phyloP scores from a whole-genome alignment of 306 rosid genomes.

The Mimosa bimucronata region DNA sequence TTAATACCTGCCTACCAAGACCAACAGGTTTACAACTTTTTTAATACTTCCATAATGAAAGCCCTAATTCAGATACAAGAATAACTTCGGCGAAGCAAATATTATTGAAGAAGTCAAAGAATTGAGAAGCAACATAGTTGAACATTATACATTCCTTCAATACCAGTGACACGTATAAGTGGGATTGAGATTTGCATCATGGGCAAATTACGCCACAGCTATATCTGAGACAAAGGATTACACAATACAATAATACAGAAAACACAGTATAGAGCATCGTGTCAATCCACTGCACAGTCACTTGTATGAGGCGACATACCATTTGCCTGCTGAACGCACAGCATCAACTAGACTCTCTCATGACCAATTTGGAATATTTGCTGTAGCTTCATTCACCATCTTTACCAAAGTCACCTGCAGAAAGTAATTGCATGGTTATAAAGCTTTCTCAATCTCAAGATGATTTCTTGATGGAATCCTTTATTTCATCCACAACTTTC shows the following conservation, averaged over 20 bases:
- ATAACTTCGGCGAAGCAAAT: neutral
- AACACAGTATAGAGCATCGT: neutral
- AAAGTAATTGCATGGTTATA: neutral
- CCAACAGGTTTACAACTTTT: too few species aligned
- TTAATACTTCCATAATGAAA: neutral
- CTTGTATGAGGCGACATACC: neutral
- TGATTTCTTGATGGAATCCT: neutral
- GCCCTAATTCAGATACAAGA: neutral
- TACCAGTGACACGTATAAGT: neutral
- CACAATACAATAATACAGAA: constrained; percentile 18
- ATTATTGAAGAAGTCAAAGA: constrained; percentile 4
- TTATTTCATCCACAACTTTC: neutral
- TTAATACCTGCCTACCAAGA: too few species aligned
- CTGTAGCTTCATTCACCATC: constrained; percentile 92
- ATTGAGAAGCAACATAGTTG: neutral
- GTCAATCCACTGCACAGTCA: neutral
- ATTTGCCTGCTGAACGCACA: constrained; percentile 10
- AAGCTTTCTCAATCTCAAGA: constrained; percentile 16
- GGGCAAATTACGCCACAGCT: constrained; percentile 3
- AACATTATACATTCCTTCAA: constrained; percentile 11
- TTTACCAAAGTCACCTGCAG: constrained; percentile 86
- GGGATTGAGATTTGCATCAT: neutral
- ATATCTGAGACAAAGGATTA: constrained; percentile 18
- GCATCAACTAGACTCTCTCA: constrained; percentile 31
- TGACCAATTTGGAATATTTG: constrained; percentile 79